A percentile compares a stretch with the other conserved stretches of the same genome.
Evolutionary conservation across 2,329 filamentous ascomycete genomes (phyloP).

Genomic region (Diplodia seriata): DNA sequence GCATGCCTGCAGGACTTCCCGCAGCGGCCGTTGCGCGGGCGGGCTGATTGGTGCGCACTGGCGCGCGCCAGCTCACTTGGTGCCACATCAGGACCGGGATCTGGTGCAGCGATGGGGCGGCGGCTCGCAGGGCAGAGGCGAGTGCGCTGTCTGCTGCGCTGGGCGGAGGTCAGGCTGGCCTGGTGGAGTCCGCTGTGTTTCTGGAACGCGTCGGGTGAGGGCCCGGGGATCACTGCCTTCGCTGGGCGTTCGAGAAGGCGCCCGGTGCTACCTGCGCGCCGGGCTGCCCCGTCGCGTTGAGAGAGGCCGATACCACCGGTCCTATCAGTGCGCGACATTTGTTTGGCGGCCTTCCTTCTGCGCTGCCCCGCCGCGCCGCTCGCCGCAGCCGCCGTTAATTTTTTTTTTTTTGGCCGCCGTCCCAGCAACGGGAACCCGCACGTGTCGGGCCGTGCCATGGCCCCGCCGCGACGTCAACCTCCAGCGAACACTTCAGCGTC

Average conservation of each 20-base stretch:
- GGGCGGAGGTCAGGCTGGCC: constrained; percentile 19
- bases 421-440: constrained; percentile 4
- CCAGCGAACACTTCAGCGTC: constrained; percentile 2
- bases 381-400: constrained; percentile 7
- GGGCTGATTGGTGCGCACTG: constrained; percentile 24
- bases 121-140: constrained; percentile 7
- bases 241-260: constrained; percentile 24
- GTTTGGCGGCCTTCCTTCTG: not conserved
- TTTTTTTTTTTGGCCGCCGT: not conserved
- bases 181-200: constrained; percentile 22
- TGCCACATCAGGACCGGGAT: constrained; percentile 22
- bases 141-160: constrained; percentile 21
- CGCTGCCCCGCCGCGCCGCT: not conserved
- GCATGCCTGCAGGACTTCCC: constrained; percentile 29
- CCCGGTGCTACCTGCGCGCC: not conserved
- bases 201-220: constrained; percentile 25
- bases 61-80: constrained; percentile 23
- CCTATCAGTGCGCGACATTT: constrained; percentile 25
- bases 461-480: not conserved
- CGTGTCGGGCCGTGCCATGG: constrained; percentile 26
- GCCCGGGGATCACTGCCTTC: constrained; percentile 21
- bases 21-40: not conserved
- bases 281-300: constrained; percentile 1
- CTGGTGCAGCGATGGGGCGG: constrained; percentile 7
- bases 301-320: constrained; percentile 1